Conservation (phyloP, 768 basidiomycete species). For the Candolleomyces eurysporus region DNA sequence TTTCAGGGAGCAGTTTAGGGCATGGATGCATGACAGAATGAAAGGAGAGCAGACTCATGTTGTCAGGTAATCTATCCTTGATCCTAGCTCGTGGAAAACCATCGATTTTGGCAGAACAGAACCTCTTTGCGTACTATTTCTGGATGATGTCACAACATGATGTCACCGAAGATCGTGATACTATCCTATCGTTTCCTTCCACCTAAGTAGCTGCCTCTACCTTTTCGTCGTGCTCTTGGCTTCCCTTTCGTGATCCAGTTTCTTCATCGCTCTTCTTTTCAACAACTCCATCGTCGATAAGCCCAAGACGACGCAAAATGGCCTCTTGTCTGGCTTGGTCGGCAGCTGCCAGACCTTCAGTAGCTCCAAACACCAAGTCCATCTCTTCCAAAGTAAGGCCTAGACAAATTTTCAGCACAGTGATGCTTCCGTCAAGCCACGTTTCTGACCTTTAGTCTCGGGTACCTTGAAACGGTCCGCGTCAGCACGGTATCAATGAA, state of each 20-base stretch:
- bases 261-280: constrained; percentile 22
- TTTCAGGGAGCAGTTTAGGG: background rate
- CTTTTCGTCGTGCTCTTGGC: constrained; percentile 7
- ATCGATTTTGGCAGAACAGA: background rate
- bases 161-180: background rate
- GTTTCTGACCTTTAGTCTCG: constrained; percentile 62
- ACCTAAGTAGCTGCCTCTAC: background rate
- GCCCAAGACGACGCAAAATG: constrained; percentile 65
- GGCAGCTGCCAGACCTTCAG: constrained; percentile 48
- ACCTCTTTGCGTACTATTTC: background rate
- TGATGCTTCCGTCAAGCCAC: background rate
- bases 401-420: constrained; percentile 8
- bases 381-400: constrained; percentile 73
- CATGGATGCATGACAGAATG: background rate
- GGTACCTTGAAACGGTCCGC: constrained; percentile 41
- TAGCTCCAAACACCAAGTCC: constrained; percentile 72
- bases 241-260: constrained; percentile 1
- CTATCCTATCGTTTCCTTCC: background rate
- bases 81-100: background rate
- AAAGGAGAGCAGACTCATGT: background rate
- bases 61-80: background rate
- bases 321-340: constrained; percentile 48
- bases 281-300: constrained; percentile 27
- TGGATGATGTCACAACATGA: constrained; percentile 1
- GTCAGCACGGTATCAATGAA: background rate